Evolutionary conservation across 2,329 filamentous ascomycete species (phyloP).

Genomic region (Neoscytalidium dimidiatum): DNA sequence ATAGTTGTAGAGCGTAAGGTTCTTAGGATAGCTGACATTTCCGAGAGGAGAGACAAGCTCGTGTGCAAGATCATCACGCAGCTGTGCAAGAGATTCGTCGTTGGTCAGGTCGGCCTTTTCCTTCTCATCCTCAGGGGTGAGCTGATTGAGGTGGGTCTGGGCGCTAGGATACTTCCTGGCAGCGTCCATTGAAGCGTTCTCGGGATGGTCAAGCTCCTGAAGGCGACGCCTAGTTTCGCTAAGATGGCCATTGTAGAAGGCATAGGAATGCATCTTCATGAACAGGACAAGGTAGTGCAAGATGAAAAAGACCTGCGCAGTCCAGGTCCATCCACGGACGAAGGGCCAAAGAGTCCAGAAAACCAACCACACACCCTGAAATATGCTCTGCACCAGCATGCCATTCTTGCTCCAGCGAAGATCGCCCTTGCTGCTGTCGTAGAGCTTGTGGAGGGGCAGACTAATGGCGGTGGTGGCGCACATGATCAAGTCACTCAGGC

Average conservation of each 20-base stretch:
- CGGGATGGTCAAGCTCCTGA: conserved; percentile 74
- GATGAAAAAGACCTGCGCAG: conserved; percentile 90
- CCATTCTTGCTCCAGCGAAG: conserved; percentile 76
- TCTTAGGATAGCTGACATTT: conserved; percentile 84
- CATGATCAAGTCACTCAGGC: conserved; percentile 82
- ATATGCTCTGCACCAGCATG: conserved; percentile 80
- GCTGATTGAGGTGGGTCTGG: conserved; percentile 54
- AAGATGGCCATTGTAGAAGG: conserved; percentile 96
- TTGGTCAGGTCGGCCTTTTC: conserved; percentile 43
- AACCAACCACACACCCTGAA: conserved; percentile 75
- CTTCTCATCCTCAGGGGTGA: conserved; percentile 48
- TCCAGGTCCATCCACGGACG: conserved; percentile 89
- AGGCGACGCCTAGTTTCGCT: conserved; percentile 83
- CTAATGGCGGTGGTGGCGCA: conserved; percentile 71
- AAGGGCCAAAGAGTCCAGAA: conserved; percentile 80
- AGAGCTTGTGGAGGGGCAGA: conserved; percentile 71
- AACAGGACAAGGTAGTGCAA: conserved; percentile 87
- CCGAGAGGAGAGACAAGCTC: conserved; percentile 92
- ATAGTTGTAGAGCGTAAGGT: conserved; percentile 82
- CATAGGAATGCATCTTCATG: conserved; percentile 99
- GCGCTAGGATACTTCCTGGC: conserved; percentile 71
- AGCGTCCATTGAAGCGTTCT: conserved; percentile 66
- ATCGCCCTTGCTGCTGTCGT: conserved; percentile 57
- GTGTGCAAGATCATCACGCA: conserved; percentile 84
- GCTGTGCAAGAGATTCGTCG: conserved; percentile 54